phyloP scores from a whole-genome alignment of 345 rosid species.

The Dimocarpus longan region DNA sequence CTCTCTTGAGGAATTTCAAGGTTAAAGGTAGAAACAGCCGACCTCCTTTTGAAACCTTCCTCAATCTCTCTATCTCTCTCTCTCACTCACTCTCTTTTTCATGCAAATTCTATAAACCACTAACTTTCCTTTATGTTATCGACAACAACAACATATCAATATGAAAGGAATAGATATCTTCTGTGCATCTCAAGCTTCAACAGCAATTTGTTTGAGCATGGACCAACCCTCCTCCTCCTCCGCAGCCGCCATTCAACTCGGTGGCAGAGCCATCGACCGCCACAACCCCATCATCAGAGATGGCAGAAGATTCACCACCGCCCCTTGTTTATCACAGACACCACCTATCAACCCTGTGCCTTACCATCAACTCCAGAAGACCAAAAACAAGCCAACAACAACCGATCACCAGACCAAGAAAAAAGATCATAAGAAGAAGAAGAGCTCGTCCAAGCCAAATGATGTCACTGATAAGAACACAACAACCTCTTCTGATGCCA shows the following conservation, averaged over 20 bases:
- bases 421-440: conserved; percentile 40
- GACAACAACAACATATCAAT: conserved; percentile 14
- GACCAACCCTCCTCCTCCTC: conserved; percentile 46
- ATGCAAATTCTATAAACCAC: conserved; percentile 38
- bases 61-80: background rate
- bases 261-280: conserved; percentile 78
- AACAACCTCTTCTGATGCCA: background rate
- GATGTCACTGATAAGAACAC: conserved; percentile 3
- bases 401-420: conserved; percentile 27
- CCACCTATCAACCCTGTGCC: conserved; percentile 50
- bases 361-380: conserved; percentile 41
- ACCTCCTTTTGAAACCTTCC: conserved; percentile 26
- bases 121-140: conserved; percentile 9
- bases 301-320: conserved; percentile 49
- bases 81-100: conserved; percentile 12
- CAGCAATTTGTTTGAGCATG: conserved; percentile 68
- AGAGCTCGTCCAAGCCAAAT: conserved; percentile 25
- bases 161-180: conserved; percentile 61
- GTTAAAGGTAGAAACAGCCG: conserved; percentile 26
- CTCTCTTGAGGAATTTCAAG: background rate
- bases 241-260: conserved; percentile 35
- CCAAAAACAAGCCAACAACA: conserved; percentile 27
- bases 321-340: conserved; percentile 43
- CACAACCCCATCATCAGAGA: conserved; percentile 87
- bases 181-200: conserved; percentile 88